Evolutionary conservation across 2,329 filamentous ascomycete species (phyloP), one percentile per base, ranked within the genome.

Genomic region (Paraphoma sp.): DNA sequence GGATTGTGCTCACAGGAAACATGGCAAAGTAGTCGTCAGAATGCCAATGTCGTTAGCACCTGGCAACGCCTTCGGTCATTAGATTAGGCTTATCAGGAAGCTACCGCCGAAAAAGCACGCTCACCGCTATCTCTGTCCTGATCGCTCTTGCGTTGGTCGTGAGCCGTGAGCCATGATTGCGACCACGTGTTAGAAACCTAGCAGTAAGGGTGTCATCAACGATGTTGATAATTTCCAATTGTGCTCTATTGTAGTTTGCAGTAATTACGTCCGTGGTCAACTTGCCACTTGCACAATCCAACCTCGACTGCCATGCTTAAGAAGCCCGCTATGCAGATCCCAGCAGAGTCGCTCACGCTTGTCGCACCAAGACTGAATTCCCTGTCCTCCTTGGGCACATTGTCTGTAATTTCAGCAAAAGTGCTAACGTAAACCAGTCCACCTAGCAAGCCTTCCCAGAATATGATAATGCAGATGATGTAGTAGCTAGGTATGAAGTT

Each of bases 371-470:
- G 80, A 57, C 92, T 96, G 71, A 98, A 98, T 78, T 99, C 95
- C 6, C 94, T 85, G 51, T 97, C 93, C 31, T 87, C 85, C 4
- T 84, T 80, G 0, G 88, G 87, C 1, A 97, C 88, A 6, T 88
- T 87, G 68, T 97, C 92, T 74, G 92, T 89, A 59, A 99, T 97
- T 73, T 96, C 91, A 0, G 93, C 92, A 76, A 98, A 99, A 0
- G 93, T 97, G 69, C 69, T 72, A 57, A 98, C 93, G 69, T 99
- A 99, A 0, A 98, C 95, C 3, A 92, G 83, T 0, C 95, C 95
- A 0, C 95, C 95, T 0, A 99, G 81, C 11, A 98, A 76, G 0
- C 95, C 95, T 75, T 98, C 95, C 94, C 94, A 98, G 71, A 98
- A 95, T 17, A 97, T 83, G 57, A 98, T 81, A 18, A 86, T 57